phyloP scores from a whole-genome alignment of 352 stramenopile species.

The Globisporangium heterothallicum region DNA sequence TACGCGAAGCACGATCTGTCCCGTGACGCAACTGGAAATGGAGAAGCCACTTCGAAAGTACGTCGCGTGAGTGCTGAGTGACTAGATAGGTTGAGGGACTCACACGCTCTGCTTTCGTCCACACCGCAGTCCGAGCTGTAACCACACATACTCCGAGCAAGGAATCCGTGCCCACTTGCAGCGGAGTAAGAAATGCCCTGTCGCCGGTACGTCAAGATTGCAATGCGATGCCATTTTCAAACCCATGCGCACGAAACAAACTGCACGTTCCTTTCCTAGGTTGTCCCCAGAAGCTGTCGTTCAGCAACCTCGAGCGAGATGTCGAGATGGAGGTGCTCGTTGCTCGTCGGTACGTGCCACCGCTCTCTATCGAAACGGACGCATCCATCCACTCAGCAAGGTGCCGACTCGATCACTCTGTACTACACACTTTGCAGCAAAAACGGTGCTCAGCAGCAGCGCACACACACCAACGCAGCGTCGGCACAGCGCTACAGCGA shows the following conservation, averaged over 20 bases:
- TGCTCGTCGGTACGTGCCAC: conserved; percentile 32
- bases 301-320: conserved; percentile 66
- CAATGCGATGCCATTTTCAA: not conserved
- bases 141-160: conserved; percentile 77
- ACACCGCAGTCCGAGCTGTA: conserved; percentile 52
- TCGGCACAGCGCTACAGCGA: conserved; percentile 28
- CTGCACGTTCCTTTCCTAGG: conserved; percentile 21
- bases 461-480: conserved; percentile 16
- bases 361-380: not conserved
- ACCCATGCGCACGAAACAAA: conserved; percentile 6
- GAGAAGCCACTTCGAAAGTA: conserved; percentile 73
- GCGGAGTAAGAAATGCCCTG: conserved; percentile 68
- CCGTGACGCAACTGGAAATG: conserved; percentile 81
- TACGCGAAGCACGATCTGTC: conserved; percentile 61
- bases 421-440: conserved; percentile 24
- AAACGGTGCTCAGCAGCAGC: conserved; percentile 29
- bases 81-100: not conserved
- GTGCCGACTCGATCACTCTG: not conserved
- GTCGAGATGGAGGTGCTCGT: conserved; percentile 86
- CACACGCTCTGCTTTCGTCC: conserved; percentile 1
- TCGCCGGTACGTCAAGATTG: conserved; percentile 38
- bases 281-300: conserved; percentile 54
- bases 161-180: conserved; percentile 71
- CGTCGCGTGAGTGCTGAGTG: conserved; percentile 6
- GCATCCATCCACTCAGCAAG: not conserved